Conservation (phyloP, 805 yeast genomes). For the Barnettozyma vustinii region DNA sequence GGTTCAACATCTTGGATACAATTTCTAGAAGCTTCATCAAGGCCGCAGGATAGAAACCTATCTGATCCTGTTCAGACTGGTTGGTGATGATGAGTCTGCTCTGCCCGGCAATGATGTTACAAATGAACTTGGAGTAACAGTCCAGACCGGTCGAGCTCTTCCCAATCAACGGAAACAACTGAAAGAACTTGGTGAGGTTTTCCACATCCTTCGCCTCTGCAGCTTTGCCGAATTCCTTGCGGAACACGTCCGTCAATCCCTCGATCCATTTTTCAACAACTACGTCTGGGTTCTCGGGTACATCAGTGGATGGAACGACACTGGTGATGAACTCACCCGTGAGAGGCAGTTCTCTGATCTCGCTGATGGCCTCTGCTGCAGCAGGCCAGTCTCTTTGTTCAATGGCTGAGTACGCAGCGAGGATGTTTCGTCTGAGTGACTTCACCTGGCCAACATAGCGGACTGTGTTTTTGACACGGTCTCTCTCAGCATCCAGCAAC, state of each 20-base stretch:
- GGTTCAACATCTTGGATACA: constrained; percentile 76
- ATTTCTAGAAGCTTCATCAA: constrained; percentile 72
- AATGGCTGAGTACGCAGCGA: constrained; percentile 63
- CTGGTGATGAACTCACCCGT: constrained; percentile 68
- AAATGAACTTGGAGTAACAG: constrained; percentile 80
- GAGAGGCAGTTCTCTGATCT: constrained; percentile 52
- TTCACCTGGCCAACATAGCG: constrained; percentile 63
- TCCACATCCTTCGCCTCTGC: constrained; percentile 61
- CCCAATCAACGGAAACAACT: constrained; percentile 81
- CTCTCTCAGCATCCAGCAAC: constrained; percentile 63
- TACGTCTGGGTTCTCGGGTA: constrained; percentile 71
- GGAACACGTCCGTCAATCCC: constrained; percentile 52
- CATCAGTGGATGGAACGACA: constrained; percentile 80
- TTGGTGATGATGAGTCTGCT: constrained; percentile 58
- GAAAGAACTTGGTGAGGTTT: constrained; percentile 71
- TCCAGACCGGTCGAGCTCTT: constrained; percentile 65
- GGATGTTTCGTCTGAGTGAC: constrained; percentile 57
- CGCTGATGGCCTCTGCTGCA: constrained; percentile 67
- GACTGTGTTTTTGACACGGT: constrained; percentile 55
- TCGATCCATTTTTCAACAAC: constrained; percentile 54
- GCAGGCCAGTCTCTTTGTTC: constrained; percentile 62
- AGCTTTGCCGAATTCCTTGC: constrained; percentile 62
- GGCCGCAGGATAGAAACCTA: constrained; percentile 55
- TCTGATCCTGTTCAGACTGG: constrained; percentile 34
- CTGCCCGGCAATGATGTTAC: constrained; percentile 77